phyloP scores from a whole-genome alignment of 805 yeast genomes.

The Candida sithepensis region DNA sequence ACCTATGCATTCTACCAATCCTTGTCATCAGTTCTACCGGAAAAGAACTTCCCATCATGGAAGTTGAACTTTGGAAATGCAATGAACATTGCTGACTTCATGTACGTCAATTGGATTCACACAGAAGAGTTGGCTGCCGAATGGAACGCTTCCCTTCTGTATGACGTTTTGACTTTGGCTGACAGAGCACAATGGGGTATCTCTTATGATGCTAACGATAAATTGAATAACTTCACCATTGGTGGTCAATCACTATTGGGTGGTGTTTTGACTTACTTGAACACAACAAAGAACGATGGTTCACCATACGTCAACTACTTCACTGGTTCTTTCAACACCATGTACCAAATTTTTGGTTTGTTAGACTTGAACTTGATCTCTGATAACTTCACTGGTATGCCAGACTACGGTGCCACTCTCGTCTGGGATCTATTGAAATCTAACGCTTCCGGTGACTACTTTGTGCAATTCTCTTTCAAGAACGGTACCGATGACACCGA shows the following conservation, averaged over 20 bases:
- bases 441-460: conserved; percentile 23
- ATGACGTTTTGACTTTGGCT: conserved; percentile 33
- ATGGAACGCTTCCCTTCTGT: conserved; percentile 31
- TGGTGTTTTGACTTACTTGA: conserved; percentile 32
- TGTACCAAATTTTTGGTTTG: conserved; percentile 38
- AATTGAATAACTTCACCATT: conserved; percentile 31
- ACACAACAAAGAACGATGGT: conserved; percentile 32
- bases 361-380: conserved; percentile 32
- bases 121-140: conserved; percentile 33
- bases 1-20: conserved; percentile 37
- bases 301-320: conserved; percentile 38
- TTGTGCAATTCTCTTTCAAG: conserved; percentile 42
- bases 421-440: conserved; percentile 41
- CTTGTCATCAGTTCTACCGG: conserved; percentile 27
- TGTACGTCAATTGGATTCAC: conserved; percentile 40
- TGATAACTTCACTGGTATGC: conserved; percentile 42
- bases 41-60: conserved; percentile 24
- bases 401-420: conserved; percentile 42
- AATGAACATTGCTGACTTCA: conserved; percentile 38
- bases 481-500: conserved; percentile 40
- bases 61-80: conserved; percentile 38
- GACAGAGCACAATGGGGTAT: conserved; percentile 39
- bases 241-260: conserved; percentile 42
- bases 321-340: conserved; percentile 44
- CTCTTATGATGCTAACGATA: conserved; percentile 30